phyloP scores from a whole-genome alignment of 345 rosid species.

The Gossypium raimondii region DNA sequence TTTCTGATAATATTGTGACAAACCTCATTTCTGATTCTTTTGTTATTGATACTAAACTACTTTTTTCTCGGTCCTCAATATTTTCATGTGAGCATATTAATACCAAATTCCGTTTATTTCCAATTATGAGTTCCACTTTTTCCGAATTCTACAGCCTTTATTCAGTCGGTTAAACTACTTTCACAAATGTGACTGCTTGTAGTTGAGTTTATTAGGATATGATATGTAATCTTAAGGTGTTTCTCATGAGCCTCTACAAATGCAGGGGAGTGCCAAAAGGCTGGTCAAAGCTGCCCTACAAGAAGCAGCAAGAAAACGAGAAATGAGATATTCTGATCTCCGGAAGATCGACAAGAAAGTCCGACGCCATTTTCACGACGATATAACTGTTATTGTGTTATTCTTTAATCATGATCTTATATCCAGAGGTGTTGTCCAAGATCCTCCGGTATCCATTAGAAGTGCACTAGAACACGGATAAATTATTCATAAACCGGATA shows the following conservation, averaged over 20 bases:
- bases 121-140: not conserved
- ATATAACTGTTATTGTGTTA: constrained; percentile 77
- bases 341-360: constrained; percentile 81
- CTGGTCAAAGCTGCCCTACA: constrained; percentile 82
- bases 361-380: constrained; percentile 94
- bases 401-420: constrained; percentile 82
- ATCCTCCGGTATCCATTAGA: constrained; percentile 56
- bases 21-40: not conserved
- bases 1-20: not conserved
- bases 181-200: not conserved
- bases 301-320: constrained; percentile 86
- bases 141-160: not conserved
- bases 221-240: not conserved
- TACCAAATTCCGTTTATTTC: not conserved
- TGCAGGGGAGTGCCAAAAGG: constrained; percentile 86
- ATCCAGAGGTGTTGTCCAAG: constrained; percentile 50
- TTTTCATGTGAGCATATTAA: no score
- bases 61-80: not conserved
- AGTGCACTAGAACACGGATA: constrained; percentile 59
- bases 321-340: constrained; percentile 87
- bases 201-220: not conserved
- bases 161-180: not conserved
- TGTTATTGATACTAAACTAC: not conserved
- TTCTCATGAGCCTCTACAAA: constrained; percentile 1
- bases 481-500: constrained; percentile 6